A percentile compares a stretch with the other conserved stretches of the same genome.
phyloP scores from a whole-genome alignment of 2,329 filamentous ascomycete genomes.

The Fusarium xyrophilum region DNA sequence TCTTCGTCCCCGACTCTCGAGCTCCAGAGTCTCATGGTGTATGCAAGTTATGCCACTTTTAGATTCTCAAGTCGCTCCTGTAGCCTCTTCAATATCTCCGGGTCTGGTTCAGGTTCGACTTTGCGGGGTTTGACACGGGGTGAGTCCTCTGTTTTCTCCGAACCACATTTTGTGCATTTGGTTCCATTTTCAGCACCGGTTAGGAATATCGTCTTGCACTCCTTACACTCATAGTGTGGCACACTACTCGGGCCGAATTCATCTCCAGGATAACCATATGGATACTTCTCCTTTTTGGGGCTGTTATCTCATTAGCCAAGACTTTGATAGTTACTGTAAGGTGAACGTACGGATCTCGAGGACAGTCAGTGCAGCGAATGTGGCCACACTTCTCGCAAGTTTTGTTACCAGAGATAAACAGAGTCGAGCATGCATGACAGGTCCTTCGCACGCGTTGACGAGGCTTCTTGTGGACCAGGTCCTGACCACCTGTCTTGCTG shows the following conservation, averaged over 20 bases:
- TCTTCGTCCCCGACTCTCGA: slow-evolving; percentile 28
- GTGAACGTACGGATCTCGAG: slow-evolving; percentile 74
- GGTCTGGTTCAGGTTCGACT: slow-evolving; percentile 67
- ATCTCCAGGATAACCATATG: slow-evolving; percentile 73
- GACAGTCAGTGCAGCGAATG: slow-evolving; percentile 79
- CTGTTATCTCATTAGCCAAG: slow-evolving; percentile 47
- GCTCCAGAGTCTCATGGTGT: neutral
- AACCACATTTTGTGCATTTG: slow-evolving; percentile 65
- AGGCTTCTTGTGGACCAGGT: slow-evolving; percentile 74
- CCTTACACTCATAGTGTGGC: slow-evolving; percentile 65
- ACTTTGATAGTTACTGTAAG: slow-evolving; percentile 3
- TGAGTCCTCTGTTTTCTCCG: slow-evolving; percentile 66
- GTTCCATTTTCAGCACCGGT: slow-evolving; percentile 57
- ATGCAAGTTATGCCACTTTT: slow-evolving; percentile 44
- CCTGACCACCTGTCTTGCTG: slow-evolving; percentile 70
- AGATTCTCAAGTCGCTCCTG: slow-evolving; percentile 61
- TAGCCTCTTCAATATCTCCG: slow-evolving; percentile 63
- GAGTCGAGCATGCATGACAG: slow-evolving; percentile 75
- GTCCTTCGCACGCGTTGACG: slow-evolving; percentile 76
- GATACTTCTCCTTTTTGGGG: slow-evolving; percentile 72
- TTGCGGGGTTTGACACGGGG: slow-evolving; percentile 65
- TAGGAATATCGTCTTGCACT: slow-evolving; percentile 67
- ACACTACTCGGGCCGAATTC: slow-evolving; percentile 60
- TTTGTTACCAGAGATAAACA: slow-evolving; percentile 67
- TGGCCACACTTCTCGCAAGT: slow-evolving; percentile 74